These are phyloP conservation scores for Arthrobotrys musiformis DNA, from an alignment of 2,329 filamentous ascomycete genomes.

Conservation along the genomic window DNA sequence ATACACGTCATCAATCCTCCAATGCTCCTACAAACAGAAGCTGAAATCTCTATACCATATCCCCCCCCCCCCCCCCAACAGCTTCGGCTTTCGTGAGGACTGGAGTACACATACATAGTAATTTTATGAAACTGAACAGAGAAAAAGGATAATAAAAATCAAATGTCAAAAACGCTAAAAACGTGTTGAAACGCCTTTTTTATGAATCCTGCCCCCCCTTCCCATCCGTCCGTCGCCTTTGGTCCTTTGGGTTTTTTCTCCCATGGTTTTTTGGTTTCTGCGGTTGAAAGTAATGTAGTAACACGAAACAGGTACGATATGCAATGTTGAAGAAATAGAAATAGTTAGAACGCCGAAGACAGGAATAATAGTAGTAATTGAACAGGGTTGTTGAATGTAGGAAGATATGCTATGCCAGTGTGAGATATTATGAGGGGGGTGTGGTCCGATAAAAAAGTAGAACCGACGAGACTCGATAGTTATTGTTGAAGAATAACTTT, in stretches of 20 bases:
- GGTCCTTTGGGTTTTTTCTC: neutral
- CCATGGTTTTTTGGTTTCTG: constrained; percentile 4
- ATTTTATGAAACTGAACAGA: neutral
- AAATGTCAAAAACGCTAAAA: constrained; percentile 36
- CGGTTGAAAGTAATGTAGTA: neutral
- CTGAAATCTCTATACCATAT: constrained; percentile 12
- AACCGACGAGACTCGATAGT: neutral
- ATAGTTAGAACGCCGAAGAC: constrained; percentile 13
- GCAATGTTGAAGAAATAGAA: neutral
- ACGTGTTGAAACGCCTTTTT: constrained; percentile 56
- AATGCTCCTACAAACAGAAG: neutral
- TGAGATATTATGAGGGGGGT: no score
- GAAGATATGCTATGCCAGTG: neutral
- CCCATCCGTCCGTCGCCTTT: no score
- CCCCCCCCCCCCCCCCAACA: no score
- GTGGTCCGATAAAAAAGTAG: neutral
- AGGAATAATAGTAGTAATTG: neutral
- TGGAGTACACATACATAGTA: neutral
- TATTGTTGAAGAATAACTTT: constrained; percentile 44
- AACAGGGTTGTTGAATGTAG: neutral
- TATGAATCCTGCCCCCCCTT: constrained; percentile 24
- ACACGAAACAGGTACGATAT: neutral
- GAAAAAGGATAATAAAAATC: neutral
- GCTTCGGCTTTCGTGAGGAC: no score
- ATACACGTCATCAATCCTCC: neutral